Evolutionary conservation across 2,329 filamentous ascomycete genomes (phyloP), one percentile per base, ranked within the genome.

Genomic region (Alternaria sp.): DNA sequence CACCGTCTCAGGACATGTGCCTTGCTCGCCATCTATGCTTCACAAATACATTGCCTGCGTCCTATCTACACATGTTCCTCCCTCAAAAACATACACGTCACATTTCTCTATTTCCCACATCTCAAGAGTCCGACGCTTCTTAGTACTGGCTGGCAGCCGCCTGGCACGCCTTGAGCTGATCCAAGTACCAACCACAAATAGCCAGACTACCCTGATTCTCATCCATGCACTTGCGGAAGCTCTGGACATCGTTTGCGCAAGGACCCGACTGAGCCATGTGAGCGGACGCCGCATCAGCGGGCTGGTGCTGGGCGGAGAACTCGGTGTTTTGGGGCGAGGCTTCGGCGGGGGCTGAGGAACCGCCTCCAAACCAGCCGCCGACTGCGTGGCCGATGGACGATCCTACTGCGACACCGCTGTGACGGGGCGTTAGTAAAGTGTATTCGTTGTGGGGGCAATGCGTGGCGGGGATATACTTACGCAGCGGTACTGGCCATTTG

Each of bases 401-500:
- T 65, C 95, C 95, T 77, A 98, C 90, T 71, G 95, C 95, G 73
- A 98, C 95, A 88, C 95, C 95, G 76, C 94, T 98, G 41, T 40
- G 63, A 60, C 41, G 62, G 62, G 62, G 40, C 21, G 33, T 56
- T 42, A 52, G 58, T 24, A 1, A 11, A 36, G 5, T 14, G 33
- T 29, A n/a, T 21, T 11, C 2, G 37, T 42, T 24, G 24, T n/a
- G 13, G 23, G n/a, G 23, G 33, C 24, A 36, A 50, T 14, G 50
- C 46, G 26, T 21, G 26, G 39, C 9, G 55, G 39, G 21, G 5
- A 34, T 9, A 13, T 17, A 88, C 93, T 83, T 89, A 98, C 94
- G 95, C 95, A 79, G 95, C 95, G 57, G 95, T 99, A 77, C 89
- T 93, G 68, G 95, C 95, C 91, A 99, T 97, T 85, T 98, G 92